Evolutionary conservation across 176 grass and related monocot genomes (phyloP).

Genomic region (Eragrostis nindensis): DNA sequence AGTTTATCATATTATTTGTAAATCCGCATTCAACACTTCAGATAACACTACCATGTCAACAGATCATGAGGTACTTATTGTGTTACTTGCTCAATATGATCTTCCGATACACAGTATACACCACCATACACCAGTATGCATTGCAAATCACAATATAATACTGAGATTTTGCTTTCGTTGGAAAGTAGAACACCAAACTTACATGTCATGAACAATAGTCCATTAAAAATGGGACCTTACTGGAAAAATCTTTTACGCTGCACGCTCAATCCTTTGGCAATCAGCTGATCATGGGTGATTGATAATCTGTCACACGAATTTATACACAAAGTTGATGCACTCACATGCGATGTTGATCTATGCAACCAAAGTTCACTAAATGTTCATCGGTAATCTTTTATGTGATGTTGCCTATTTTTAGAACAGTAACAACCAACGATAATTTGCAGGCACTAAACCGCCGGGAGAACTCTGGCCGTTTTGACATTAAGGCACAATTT

Average conservation of each 20-base stretch:
- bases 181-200: neutral
- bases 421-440: conserved; percentile 25
- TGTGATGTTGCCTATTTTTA: conserved; percentile 10
- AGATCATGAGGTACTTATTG: neutral
- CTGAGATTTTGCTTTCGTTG: neutral
- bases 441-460: conserved; percentile 65
- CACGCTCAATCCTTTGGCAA: neutral
- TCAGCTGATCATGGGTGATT: neutral
- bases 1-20: neutral
- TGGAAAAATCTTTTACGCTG: neutral
- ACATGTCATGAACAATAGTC: neutral
- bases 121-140: neutral
- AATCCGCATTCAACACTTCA: neutral
- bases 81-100: neutral
- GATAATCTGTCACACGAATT: neutral
- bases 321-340: neutral
- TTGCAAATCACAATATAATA: neutral
- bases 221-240: neutral
- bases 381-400: conserved; percentile 15
- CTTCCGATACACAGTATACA: neutral
- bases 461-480: conserved; percentile 54
- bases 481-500: conserved; percentile 65
- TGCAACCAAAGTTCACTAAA: conserved; percentile 7
- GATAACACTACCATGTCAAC: neutral
- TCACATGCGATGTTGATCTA: conserved; percentile 18